Base-by-base conservation (phyloP, 805 yeast genomes). In the Wickerhamomyces queroliae region DNA sequence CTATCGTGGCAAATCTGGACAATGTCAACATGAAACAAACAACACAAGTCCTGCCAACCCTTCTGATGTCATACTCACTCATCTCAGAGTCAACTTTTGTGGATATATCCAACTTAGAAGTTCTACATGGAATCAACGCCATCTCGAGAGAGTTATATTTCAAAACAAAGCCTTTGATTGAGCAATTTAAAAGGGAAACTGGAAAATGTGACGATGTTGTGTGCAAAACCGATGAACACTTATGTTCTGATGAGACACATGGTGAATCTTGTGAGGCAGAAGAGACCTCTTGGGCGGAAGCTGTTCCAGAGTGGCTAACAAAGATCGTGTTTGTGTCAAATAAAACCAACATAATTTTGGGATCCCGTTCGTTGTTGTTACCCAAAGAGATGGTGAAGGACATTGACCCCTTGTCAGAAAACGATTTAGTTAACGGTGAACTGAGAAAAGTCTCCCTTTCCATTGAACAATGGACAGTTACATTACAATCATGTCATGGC, bases 361-460 rank as follows among this genome's bases (percentile, higher is more conserved):
- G 74, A 4, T 61, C 70, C 8, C 59, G 76, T 28, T 70, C 75
- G 1, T 59, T 70, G 2, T 55, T 70, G 35, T 53, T 70, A 51
- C 67, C 72, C 5, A 60, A 66, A 16, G 66, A 63, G 19, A 47
- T 62, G 2, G 58, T 68, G 35, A 57, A 65, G 18, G 39, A 46
- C 3, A 36, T 59, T 2, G 58, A 57, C 8, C 40, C 63, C 3
- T 66, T 61, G 30, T 58, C 66, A 30, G 52, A 60, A 18, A 63
- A 64, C 34, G 73, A 69, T 45, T 46, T 66, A n/a, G 61, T 68
- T 3, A 57, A 57, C 42, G 69, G 67, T 6, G 61, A 64, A 35
- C 37, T 66, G 35, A 61, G 70, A 48, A 63, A 57, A 39, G 55
- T 59, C 30, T 52, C 53, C 24, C 41, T 58, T 18, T 36, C 44